Base-by-base conservation (phyloP, 2,329 filamentous ascomycete species). In the Albophoma yamanashiensis region DNA sequence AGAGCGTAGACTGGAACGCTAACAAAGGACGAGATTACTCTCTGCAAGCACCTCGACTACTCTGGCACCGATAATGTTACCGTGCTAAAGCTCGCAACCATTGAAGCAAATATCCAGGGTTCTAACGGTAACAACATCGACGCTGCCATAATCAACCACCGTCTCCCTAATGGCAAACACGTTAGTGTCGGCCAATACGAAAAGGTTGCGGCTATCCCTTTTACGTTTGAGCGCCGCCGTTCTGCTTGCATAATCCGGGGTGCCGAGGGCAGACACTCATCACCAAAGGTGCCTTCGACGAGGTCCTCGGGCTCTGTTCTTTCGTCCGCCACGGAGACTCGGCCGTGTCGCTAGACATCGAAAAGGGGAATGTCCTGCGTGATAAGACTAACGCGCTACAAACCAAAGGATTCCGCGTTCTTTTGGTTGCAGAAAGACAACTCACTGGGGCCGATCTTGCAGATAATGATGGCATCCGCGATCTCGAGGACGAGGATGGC, bases 281-380 rank as follows among this genome's bases (percentile, higher is more conserved):
- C n/a, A 67, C 66, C 62, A 70, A 69, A 42, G 68, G 68, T 36
- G 68, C 65, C 2, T 69, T 70, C 11, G 68, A 70, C 31, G 68
- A 71, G 38, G 65, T 71, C 1, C 61, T 67, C 11, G 53, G 59
- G 9, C 61, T 67, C 17, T 69, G 67, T 61, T 61, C n/a, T 59
- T 50, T 53, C 4, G 61, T 68, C 2, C 64, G 65, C 4, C 61
- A 63, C 4, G 60, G 58, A 7, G 60, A 59, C 20, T 56, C 62
- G 5, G 60, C 62, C 3, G 56, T 64, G 11, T 50, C 62, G 1
- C 60, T 69, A 12, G 65, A 66, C 36, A 57, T 59, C 2, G 60
- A 62, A 2, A 60, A 59, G 47, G 62, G 61, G 8, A 59, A 62
- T 8, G 56, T 42, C 12, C 61, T 69, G n/a, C 52, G 56, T 40